Base-by-base conservation (phyloP, 148 eudicot species). In the Cornus controversa region DNA sequence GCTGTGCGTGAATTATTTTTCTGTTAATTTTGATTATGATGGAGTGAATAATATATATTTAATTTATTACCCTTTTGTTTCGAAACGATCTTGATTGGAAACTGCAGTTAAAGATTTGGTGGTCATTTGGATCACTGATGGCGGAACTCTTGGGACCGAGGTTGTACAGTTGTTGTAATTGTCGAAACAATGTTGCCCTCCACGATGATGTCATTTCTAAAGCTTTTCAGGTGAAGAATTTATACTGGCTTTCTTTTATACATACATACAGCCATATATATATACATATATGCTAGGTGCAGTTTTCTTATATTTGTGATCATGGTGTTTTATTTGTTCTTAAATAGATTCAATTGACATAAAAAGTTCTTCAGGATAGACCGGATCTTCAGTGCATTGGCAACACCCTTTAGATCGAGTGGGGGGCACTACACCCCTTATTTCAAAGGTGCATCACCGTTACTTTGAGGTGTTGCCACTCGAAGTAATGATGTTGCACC, bases 151-250 rank as follows among this genome's bases (percentile, higher is more conserved):
- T 78, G 23, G 93, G 91, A 2, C 92, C 91, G 8, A 86, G 91
- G 71, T 50, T 92, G 84, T 92, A 91, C 83, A 75, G 90, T 77
- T 92, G 97, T 85, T 89, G 89, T 79, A 85, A 83, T 80, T 92
- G 97, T 79, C 75, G 90, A 75, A 90, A 82, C 84, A 86, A 86
- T 71, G 89, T 92, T 74, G 94, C 92, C 4, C 88, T 88, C 77
- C 97, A 92, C 73, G 94, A 92, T 82, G 94, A 92, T 84, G 74
- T 89, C 76, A 84, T 89, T 78, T 93, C 97, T 60, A 93, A 93
- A 86, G 91, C 93, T 73, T 93, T 91, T 77, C 97, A 93, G 94
- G 97, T 90, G 29, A 77, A n/a, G 36, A n/a, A 27, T 37, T 45
- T 75, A 23, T 24, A 50, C 25, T 40, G 10, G 45, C 7, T 40